Evolutionary conservation across 2,329 filamentous ascomycete species (phyloP).

Genomic region (Pyricularia sp.): DNA sequence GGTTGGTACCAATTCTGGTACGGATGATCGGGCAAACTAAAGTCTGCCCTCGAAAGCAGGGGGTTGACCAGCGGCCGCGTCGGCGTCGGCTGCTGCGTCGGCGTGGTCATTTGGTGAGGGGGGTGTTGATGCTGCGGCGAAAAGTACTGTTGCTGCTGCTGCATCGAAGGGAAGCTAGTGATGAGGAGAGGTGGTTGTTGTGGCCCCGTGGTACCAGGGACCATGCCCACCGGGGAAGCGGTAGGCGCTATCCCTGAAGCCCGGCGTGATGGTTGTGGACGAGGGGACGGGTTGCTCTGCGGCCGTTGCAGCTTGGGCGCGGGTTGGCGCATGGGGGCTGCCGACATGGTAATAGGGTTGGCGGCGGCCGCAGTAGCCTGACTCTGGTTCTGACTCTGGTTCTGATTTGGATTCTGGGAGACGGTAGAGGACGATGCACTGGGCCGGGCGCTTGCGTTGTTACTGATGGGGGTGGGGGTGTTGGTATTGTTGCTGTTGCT

Average conservation of each 20-base stretch:
- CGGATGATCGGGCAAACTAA: slow-evolving; percentile 67
- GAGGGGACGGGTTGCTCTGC: slow-evolving; percentile 4
- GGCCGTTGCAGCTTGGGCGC: slow-evolving; percentile 14
- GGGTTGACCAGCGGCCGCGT: slow-evolving; percentile 50
- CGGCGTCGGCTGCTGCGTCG: slow-evolving; percentile 19
- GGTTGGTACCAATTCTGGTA: slow-evolving; percentile 76
- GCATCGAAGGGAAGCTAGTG: slow-evolving; percentile 7
- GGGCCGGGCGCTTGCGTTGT: background rate
- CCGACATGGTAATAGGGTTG: background rate
- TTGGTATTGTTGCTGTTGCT: slow-evolving; percentile 10
- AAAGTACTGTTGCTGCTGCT: background rate
- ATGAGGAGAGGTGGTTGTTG: background rate
- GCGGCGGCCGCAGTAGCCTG: background rate
- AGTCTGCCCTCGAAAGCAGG: slow-evolving; percentile 60
- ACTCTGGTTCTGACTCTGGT: too few relatives aligned
- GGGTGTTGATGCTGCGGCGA: slow-evolving; percentile 4
- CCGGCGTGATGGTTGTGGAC: background rate
- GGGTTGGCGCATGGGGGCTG: slow-evolving; percentile 15
- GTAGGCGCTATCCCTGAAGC: background rate
- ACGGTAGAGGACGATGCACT: background rate
- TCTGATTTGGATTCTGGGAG: background rate
- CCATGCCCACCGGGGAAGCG: background rate
- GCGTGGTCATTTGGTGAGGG: slow-evolving; percentile 47
- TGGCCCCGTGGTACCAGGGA: background rate
- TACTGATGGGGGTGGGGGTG: slow-evolving; percentile 9